phyloP scores from a whole-genome alignment of 768 basidiomycete genomes.

The Boletus insuetus region DNA sequence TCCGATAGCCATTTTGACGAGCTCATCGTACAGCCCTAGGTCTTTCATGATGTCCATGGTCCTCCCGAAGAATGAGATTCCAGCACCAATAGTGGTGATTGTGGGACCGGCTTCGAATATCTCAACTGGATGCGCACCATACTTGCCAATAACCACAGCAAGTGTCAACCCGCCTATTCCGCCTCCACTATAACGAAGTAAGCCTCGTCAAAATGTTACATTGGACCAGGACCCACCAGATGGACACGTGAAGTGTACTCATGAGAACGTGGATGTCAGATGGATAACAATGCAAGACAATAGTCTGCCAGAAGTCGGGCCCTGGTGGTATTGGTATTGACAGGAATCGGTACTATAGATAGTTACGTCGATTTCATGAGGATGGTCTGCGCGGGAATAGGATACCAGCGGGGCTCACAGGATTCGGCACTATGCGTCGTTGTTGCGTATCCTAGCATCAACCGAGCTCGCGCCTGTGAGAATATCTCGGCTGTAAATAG shows the following conservation, averaged over 20 bases:
- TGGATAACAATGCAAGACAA: neutral
- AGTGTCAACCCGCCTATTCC: slow-evolving; percentile 38
- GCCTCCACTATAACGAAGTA: slow-evolving; percentile 30
- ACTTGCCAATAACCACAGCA: slow-evolving; percentile 29
- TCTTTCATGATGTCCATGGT: slow-evolving; percentile 39
- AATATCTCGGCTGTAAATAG: too few relatives aligned
- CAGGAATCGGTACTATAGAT: too few relatives aligned
- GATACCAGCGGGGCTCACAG: neutral
- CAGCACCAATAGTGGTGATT: slow-evolving; percentile 44
- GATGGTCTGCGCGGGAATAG: neutral
- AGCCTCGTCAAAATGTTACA: neutral
- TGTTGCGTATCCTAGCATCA: too few relatives aligned
- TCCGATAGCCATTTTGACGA: slow-evolving; percentile 15
- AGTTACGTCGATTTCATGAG: too few relatives aligned
- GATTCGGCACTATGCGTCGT: too few relatives aligned
- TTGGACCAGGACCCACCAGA: slow-evolving; percentile 8
- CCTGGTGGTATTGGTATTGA: too few relatives aligned
- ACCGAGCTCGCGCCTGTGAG: too few relatives aligned
- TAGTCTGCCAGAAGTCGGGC: too few relatives aligned
- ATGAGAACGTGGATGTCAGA: neutral
- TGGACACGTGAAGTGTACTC: slow-evolving; percentile 14
- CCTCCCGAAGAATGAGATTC: slow-evolving; percentile 47
- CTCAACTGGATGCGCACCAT: slow-evolving; percentile 31
- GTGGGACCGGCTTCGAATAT: slow-evolving; percentile 41
- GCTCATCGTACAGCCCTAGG: slow-evolving; percentile 38